Percentiles rank a stretch among this genome's conserved stretches.
Conservation (phyloP, 2,329 filamentous ascomycete genomes). For the Fusarium beomiforme region DNA sequence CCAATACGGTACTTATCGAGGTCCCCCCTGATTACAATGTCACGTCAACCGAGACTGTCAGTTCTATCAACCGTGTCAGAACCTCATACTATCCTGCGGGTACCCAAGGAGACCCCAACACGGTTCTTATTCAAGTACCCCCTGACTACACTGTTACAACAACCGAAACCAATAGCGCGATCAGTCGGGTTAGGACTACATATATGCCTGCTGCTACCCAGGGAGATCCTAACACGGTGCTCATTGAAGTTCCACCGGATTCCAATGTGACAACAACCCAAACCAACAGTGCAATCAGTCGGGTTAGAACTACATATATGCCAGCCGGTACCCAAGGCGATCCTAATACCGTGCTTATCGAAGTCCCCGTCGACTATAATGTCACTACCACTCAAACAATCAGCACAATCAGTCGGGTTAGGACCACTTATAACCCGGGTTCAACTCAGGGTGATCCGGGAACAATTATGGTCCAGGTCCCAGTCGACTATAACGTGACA, state of each 20-base stretch:
- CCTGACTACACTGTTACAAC: not conserved
- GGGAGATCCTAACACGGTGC: not conserved
- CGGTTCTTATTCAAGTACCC: constrained; percentile 9
- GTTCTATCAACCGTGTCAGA: not conserved
- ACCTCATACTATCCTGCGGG: constrained; percentile 11
- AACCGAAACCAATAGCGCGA: not conserved
- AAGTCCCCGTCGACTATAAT: constrained; percentile 2
- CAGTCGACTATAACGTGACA: not conserved
- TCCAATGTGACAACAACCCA: not conserved
- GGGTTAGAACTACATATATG: not conserved
- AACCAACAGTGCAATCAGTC: not conserved
- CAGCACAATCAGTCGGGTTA: not conserved
- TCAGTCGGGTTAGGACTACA: not conserved
- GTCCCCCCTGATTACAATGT: not conserved
- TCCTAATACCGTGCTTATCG: constrained; percentile 5
- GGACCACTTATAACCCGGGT: not conserved
- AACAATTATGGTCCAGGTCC: not conserved
- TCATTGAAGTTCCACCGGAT: not conserved
- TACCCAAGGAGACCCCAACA: constrained; percentile 11
- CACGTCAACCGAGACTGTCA: not conserved
- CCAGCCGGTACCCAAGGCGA: not conserved
- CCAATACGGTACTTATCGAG: constrained; percentile 1
- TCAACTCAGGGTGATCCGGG: not conserved
- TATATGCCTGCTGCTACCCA: not conserved
- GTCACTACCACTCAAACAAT: not conserved